These are phyloP conservation scores for Talaromyces sp. DNA, from an alignment of 2,329 filamentous ascomycete species.

Conservation along the genomic window DNA sequence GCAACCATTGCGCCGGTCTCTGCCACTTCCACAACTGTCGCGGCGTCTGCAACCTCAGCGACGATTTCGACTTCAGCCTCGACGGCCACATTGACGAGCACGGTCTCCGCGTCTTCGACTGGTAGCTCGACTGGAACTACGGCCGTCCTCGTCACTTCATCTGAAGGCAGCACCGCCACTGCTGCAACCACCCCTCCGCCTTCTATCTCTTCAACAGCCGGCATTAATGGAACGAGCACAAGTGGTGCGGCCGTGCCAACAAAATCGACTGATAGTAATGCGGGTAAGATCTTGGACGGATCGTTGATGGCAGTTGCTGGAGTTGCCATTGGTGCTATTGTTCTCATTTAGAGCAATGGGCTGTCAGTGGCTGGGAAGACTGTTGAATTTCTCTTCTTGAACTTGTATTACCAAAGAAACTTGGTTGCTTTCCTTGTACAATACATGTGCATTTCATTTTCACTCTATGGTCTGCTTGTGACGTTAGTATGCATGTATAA, in stretches of 20 bases:
- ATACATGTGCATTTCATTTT: neutral
- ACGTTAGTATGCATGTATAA: neutral
- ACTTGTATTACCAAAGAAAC: neutral
- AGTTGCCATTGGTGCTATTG: neutral
- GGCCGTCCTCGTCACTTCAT: neutral
- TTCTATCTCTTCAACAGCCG: neutral
- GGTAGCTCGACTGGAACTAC: neutral
- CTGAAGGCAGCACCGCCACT: neutral
- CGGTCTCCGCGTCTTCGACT: neutral
- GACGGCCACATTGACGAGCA: neutral
- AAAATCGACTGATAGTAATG: neutral
- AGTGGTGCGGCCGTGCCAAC: neutral
- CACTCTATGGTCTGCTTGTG: neutral
- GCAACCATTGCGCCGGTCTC: constrained; percentile 6
- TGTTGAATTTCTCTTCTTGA: neutral
- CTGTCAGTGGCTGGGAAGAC: neutral
- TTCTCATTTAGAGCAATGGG: neutral
- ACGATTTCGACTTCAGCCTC: neutral
- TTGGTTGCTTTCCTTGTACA: neutral
- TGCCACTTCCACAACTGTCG: neutral
- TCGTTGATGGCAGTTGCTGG: constrained; percentile 4
- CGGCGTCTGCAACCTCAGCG: neutral
- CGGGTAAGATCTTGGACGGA: neutral
- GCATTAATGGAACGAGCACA: neutral
- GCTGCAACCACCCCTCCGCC: neutral